These are phyloP conservation scores for Schwanniomyces polymorphus DNA, from an alignment of 805 yeast species.

Conservation along the genomic window DNA sequence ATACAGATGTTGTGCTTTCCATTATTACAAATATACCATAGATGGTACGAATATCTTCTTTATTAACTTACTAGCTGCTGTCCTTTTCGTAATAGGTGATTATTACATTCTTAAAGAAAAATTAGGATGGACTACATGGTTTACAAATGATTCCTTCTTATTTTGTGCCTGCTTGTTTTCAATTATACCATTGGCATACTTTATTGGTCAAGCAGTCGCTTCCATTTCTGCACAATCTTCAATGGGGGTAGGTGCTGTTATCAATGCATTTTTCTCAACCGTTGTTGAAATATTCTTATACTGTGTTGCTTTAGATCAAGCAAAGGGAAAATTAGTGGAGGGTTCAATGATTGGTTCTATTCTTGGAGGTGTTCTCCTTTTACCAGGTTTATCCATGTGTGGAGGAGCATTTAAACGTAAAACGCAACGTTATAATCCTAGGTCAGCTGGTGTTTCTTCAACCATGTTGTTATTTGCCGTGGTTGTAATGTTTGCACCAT, in stretches of 20 bases:
- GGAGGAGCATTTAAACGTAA: slow-evolving; percentile 93
- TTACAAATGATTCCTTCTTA: slow-evolving; percentile 63
- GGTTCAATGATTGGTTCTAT: slow-evolving; percentile 95
- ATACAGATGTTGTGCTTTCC: slow-evolving; percentile 87
- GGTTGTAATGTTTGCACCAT: slow-evolving; percentile 90
- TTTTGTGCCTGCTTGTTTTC: slow-evolving; percentile 79
- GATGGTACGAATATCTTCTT: slow-evolving; percentile 95
- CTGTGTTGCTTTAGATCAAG: slow-evolving; percentile 84
- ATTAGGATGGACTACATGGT: slow-evolving; percentile 33
- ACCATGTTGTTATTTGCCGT: slow-evolving; percentile 92
- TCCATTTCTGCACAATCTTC: slow-evolving; percentile 97
- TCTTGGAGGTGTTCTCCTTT: slow-evolving; percentile 82
- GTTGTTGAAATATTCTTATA: slow-evolving; percentile 90
- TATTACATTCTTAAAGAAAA: slow-evolving; percentile 59
- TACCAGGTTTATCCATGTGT: slow-evolving; percentile 97
- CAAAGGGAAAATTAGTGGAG: slow-evolving; percentile 87
- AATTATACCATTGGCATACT: slow-evolving; percentile 91
- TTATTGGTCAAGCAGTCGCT: slow-evolving; percentile 99
- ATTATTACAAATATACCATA: slow-evolving; percentile 93
- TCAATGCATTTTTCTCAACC: slow-evolving; percentile 96
- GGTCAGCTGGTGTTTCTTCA: slow-evolving; percentile 95
- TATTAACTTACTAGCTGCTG: slow-evolving; percentile 78
- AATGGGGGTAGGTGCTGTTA: slow-evolving; percentile 98
- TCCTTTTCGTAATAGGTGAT: slow-evolving; percentile 79
- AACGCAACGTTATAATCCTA: slow-evolving; percentile 93